Evolutionary conservation across 2,329 filamentous ascomycete genomes (phyloP).

Genomic region (Cladobotryum mycophilum): DNA sequence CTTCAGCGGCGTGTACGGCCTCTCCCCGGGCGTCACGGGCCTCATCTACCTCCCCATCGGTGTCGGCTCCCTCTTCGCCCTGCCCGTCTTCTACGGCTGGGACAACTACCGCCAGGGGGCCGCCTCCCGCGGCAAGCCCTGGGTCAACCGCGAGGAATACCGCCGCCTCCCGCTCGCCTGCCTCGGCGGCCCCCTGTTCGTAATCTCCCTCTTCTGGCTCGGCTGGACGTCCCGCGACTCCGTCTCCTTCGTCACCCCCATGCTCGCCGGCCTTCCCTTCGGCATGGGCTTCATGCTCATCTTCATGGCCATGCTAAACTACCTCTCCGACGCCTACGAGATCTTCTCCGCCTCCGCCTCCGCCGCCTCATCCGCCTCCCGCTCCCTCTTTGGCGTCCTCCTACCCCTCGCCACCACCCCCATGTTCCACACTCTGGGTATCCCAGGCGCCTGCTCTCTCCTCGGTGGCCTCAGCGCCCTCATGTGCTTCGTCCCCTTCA

Average conservation of each 20-base stretch:
- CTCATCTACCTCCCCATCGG: slow-evolving; percentile 65
- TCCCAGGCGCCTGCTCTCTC: slow-evolving; percentile 46
- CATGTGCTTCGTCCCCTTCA: slow-evolving; percentile 45
- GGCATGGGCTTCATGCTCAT: slow-evolving; percentile 57
- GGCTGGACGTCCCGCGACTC: slow-evolving; percentile 48
- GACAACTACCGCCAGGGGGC: slow-evolving; percentile 53
- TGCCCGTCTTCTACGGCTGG: slow-evolving; percentile 59
- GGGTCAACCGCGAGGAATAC: slow-evolving; percentile 59
- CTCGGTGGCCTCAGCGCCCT: slow-evolving; percentile 44
- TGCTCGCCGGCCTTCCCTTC: slow-evolving; percentile 55
- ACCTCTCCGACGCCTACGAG: slow-evolving; percentile 62
- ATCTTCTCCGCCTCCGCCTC: slow-evolving; percentile 67
- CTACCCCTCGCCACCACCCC: slow-evolving; percentile 49
- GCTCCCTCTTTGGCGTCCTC: slow-evolving; percentile 85
- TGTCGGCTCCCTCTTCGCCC: slow-evolving; percentile 52
- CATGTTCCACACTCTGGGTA: slow-evolving; percentile 43
- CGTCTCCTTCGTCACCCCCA: slow-evolving; percentile 49
- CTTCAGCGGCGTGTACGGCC: slow-evolving; percentile 56
- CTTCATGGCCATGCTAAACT: slow-evolving; percentile 59
- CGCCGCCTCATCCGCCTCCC: slow-evolving; percentile 78
- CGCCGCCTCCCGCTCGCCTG: slow-evolving; percentile 66
- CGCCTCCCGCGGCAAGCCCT: slow-evolving; percentile 42
- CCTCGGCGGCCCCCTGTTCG: slow-evolving; percentile 60
- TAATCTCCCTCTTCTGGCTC: slow-evolving; percentile 53
- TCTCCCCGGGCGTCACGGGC: slow-evolving; percentile 58